Evolutionary conservation across 306 rosid species (phyloP).

Genomic region (Dryas octopetala): DNA sequence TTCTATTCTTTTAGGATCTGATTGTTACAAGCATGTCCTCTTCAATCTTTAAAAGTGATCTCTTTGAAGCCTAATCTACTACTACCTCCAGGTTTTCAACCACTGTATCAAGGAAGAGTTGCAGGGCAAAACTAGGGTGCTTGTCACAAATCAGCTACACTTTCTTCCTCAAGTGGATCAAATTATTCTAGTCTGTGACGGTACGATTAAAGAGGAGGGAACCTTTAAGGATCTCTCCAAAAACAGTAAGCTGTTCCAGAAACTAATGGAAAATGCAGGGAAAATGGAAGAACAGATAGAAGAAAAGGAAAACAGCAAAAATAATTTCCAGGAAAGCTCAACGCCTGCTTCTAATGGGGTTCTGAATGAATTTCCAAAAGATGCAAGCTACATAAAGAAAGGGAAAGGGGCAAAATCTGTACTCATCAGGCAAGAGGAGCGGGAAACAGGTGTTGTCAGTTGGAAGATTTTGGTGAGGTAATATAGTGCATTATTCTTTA

Average conservation of each 20-base stretch:
- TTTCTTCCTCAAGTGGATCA: slow-evolving; percentile 87
- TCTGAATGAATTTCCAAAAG: slow-evolving; percentile 38
- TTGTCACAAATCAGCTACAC: slow-evolving; percentile 93
- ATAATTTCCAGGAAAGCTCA: slow-evolving; percentile 25
- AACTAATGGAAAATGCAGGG: slow-evolving; percentile 90
- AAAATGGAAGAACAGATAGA: slow-evolving; percentile 65
- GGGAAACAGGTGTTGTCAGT: slow-evolving; percentile 83
- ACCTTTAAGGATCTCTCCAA: slow-evolving; percentile 82
- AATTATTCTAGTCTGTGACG: slow-evolving; percentile 65
- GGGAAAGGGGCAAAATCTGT: slow-evolving; percentile 59
- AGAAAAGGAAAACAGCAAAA: slow-evolving; percentile 29
- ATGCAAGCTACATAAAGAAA: slow-evolving; percentile 42
- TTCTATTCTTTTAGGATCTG: background rate
- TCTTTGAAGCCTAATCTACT: slow-evolving; percentile 2
- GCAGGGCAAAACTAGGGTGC: slow-evolving; percentile 75
- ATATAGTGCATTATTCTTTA: slow-evolving; percentile 2
- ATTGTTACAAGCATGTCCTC: background rate
- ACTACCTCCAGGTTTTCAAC: slow-evolving; percentile 60
- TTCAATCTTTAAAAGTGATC: background rate
- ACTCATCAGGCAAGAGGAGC: slow-evolving; percentile 77
- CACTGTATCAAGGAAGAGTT: slow-evolving; percentile 82
- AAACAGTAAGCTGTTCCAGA: slow-evolving; percentile 66
- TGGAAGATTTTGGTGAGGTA: slow-evolving; percentile 77
- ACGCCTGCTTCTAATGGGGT: slow-evolving; percentile 33
- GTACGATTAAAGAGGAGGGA: slow-evolving; percentile 71